Percentiles rank a stretch among this genome's conserved stretches.
Evolutionary conservation across 495 filamentous ascomycete species (phyloP).

Genomic region (Achaetomiella virescens): DNA sequence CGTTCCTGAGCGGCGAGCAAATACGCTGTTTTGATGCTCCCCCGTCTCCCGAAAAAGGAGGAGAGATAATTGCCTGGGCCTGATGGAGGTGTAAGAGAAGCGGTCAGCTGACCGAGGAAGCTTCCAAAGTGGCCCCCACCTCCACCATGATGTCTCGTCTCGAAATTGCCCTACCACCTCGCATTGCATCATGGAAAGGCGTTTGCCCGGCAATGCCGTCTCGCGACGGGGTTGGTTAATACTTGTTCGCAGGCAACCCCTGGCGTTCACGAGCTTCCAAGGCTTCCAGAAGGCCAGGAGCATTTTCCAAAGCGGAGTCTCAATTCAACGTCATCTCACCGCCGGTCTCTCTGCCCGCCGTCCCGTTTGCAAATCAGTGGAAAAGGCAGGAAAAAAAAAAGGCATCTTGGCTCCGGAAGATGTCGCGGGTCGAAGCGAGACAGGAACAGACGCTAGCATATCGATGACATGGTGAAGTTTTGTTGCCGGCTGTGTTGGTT

Average conservation of each 20-base stretch:
- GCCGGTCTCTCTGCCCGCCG: not conserved
- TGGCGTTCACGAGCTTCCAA: not conserved
- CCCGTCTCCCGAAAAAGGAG: not conserved
- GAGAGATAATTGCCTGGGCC: not conserved
- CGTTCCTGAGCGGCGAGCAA: not conserved
- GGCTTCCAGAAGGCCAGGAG: constrained; percentile 10
- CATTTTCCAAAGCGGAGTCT: not conserved
- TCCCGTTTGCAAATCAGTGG: not conserved
- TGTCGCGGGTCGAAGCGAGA: not conserved
- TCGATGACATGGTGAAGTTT: not conserved
- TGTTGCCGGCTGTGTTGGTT: not conserved
- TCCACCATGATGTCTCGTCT: not conserved
- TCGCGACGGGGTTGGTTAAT: not conserved
- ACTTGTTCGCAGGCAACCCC: not conserved
- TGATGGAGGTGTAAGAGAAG: not conserved
- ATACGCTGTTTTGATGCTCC: not conserved
- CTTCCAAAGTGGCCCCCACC: not conserved
- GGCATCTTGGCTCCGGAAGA: not conserved
- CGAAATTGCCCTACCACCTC: not conserved
- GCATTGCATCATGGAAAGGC: not conserved
- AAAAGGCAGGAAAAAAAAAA: too few relatives aligned
- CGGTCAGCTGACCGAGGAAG: constrained; percentile 3
- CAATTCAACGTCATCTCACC: constrained; percentile 1
- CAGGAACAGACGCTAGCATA: not conserved
- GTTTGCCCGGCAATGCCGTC: not conserved